Percentiles rank a stretch among this genome's conserved stretches.
phyloP scores from a whole-genome alignment of 768 basidiomycete species.

The Lepiota subincarnata region DNA sequence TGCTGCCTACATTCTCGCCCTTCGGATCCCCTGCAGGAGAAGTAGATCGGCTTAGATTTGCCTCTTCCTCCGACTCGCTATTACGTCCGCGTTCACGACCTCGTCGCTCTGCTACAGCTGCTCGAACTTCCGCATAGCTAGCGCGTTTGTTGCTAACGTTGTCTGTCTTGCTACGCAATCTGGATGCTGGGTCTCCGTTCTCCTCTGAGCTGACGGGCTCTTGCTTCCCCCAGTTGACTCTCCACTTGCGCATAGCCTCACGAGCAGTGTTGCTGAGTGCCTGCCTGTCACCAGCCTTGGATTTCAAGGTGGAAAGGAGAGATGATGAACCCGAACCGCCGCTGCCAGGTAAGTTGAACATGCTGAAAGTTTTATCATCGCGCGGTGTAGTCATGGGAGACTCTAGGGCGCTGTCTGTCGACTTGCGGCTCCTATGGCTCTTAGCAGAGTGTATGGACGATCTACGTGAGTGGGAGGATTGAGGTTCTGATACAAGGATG shows the following conservation, averaged over 20 bases:
- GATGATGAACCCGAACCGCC: slow-evolving; percentile 46
- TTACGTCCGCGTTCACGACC: slow-evolving; percentile 35
- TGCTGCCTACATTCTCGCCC: slow-evolving; percentile 17
- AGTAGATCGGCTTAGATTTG: slow-evolving; percentile 9
- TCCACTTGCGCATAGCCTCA: slow-evolving; percentile 91
- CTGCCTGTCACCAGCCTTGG: slow-evolving; percentile 79
- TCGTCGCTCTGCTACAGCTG: slow-evolving; percentile 67
- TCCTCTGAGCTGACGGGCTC: slow-evolving; percentile 37
- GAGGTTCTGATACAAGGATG: not conserved
- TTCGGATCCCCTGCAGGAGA: slow-evolving; percentile 14
- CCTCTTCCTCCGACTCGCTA: slow-evolving; percentile 13
- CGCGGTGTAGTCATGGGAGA: slow-evolving; percentile 29
- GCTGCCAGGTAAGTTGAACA: slow-evolving; percentile 13
- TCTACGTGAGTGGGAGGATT: slow-evolving; percentile 31
- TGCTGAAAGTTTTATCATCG: slow-evolving; percentile 24
- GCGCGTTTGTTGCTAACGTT: slow-evolving; percentile 31
- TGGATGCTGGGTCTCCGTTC: slow-evolving; percentile 16
- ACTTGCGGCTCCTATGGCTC: slow-evolving; percentile 30
- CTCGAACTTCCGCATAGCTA: slow-evolving; percentile 71
- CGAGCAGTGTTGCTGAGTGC: slow-evolving; percentile 80
- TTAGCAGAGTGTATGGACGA: slow-evolving; percentile 40
- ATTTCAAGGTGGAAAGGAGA: slow-evolving; percentile 77
- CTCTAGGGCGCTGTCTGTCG: slow-evolving; percentile 16
- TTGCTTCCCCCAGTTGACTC: slow-evolving; percentile 74
- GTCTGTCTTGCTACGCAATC: slow-evolving; percentile 13